Percentiles rank a stretch among this genome's conserved stretches.
Conservation (phyloP, 2,329 filamentous ascomycete genomes). For the Diaporthe sp. region DNA sequence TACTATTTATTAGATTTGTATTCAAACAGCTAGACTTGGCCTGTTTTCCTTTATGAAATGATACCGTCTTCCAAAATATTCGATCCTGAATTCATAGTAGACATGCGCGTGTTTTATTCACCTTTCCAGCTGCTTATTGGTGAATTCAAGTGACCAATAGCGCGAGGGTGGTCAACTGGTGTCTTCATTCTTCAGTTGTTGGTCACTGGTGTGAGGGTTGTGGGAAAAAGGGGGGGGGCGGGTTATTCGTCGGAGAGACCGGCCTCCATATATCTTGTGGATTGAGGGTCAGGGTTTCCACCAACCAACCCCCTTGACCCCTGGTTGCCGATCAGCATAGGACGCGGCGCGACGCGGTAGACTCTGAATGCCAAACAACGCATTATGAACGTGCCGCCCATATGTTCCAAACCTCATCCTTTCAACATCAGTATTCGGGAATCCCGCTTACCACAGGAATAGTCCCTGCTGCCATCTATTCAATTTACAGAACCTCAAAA, state of each 20-base stretch:
- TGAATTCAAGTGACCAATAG: not conserved
- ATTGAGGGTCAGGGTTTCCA: conserved; percentile 20
- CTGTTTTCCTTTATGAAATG: conserved; percentile 14
- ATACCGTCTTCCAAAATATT: not conserved
- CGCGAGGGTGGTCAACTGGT: not conserved
- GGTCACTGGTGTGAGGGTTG: too few species aligned
- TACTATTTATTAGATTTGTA: conserved; percentile 20
- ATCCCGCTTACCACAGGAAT: not conserved
- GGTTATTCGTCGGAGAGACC: too few species aligned
- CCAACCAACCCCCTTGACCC: not conserved
- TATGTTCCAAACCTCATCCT: conserved; percentile 1
- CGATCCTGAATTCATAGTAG: too few species aligned
- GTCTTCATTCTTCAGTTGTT: not conserved
- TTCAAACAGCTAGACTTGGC: conserved; percentile 24
- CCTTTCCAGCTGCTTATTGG: not conserved
- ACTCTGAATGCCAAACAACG: conserved; percentile 16
- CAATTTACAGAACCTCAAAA: not conserved
- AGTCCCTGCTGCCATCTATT: not conserved
- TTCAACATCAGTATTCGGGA: not conserved
- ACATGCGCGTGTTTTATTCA: not conserved
- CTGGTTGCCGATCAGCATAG: not conserved
- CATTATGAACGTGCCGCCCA: conserved; percentile 12
- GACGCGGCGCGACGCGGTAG: conserved; percentile 24
- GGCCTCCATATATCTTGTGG: not conserved
- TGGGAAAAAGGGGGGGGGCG: not conserved